Evolutionary conservation across 768 basidiomycete species (phyloP), one percentile per base, ranked within the genome.

Genomic region (Tremella yokohamensis): DNA sequence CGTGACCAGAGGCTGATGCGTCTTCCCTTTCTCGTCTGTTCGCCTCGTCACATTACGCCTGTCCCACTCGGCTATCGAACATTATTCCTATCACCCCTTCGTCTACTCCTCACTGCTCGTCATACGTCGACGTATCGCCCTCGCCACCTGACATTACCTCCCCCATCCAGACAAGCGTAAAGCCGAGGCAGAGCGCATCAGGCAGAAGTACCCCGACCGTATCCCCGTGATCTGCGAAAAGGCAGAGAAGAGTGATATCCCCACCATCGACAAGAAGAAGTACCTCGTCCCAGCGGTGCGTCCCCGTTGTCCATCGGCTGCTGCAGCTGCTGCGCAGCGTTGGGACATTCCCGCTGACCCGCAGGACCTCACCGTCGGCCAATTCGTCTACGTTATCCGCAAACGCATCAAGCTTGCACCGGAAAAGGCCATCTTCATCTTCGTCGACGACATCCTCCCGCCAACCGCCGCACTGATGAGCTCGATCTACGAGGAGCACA

Each of bases 241-340:
- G 81, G 93, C 91, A 50, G 93, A 98, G 81, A 84, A 88, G 72
- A 93, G 92, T 55, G 96, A 99, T 80, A 98, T 99, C 77, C 90
- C 93, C 0, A 93, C 92, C 25, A 97, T 99, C 76, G 96, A 99
- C 83, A 99, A 99, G 89, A 98, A 99, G 92, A 99, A 99, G 82
- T 99, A 99, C 69, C 83, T 99, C 53, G 96, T 99, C 9, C 96
- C 96, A 44, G 93, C 92, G 55, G 94, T 94, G 72, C 70, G 88
- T 48, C 26, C 25, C 22, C 7, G n/a, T 12, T 26, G 13, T 8
- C 13, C 29, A 11, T 45, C 7, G n/a, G 4, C 15, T 18, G n/a
- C 48, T 47, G 2, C 15, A 39, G 25, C 4, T 24, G 49, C 22
- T 40, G 13, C 40, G 13, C 18, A 4, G 24, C 2, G 42, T 40